Base-by-base conservation (phyloP, 805 yeast genomes). In the Maudiozyma saulgeensis region DNA sequence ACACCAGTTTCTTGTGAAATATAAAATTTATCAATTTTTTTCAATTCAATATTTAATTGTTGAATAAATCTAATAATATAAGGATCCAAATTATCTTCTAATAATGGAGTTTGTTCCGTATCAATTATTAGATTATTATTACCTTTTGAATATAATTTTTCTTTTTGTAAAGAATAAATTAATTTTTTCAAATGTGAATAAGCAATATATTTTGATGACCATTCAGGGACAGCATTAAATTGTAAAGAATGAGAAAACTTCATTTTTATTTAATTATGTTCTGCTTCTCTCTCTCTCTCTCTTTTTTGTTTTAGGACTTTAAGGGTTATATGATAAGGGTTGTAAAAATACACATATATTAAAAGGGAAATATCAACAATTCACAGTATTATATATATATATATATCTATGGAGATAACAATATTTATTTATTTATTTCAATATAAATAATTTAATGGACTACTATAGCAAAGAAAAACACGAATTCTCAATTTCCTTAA, bases 191-290 rank as follows among this genome's bases (percentile, higher is more conserved):
- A 72, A 38, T 86, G 82, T 1, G 96, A 85, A 67, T 91, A 91
- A 49, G 95, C 90, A 49, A 91, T 82, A 67, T 91, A 91, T 64
- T 86, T 81, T 26, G 95, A 82, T 12, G 96, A 80, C 99, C 99
- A 91, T 66, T 93, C 98, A 1, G 99, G 97, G 4, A 93, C 98
- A 23, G 98, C 96, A 67, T 91, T 91, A 69, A 91, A 90, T 75
- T 91, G 96, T 55, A 91, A 71, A 6, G 96, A 87, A 63, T 90
- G 96, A 25, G 96, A 84, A 70, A 91, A 91, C 77, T 91, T 91
- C 99, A 91, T 91, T 28, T 4, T 28, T 28, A 21, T 21, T 21
- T 21, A 21, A 21, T 21, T 21, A 3, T 21, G 4, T 4, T 21
- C 23, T 21, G 23, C 4, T 21, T 4, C 4, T 21, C 4, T 21